A percentile compares a stretch with the other conserved stretches of the same genome.
Conservation (phyloP, 164 flowering plant species). For the Kingdonia uniflora region DNA sequence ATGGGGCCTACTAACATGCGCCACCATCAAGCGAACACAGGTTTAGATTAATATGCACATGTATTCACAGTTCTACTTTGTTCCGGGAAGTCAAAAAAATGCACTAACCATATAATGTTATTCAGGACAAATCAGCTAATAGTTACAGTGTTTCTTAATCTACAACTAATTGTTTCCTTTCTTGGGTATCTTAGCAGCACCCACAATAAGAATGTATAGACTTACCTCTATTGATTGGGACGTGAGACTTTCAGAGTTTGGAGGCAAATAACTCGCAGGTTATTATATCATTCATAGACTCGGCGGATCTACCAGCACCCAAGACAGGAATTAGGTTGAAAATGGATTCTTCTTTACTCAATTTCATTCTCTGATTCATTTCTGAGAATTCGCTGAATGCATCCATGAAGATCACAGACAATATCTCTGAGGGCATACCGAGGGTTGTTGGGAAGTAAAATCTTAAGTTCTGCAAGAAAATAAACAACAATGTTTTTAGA, state of each 20-base stretch:
- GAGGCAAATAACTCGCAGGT: slow-evolving; percentile 77
- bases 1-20: too few species aligned
- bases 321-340: slow-evolving; percentile 76
- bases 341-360: slow-evolving; percentile 25
- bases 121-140: too few species aligned
- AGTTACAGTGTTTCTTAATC: background rate
- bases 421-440: slow-evolving; percentile 18
- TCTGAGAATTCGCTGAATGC: slow-evolving; percentile 47
- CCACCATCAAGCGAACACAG: too few species aligned
- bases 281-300: slow-evolving; percentile 46
- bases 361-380: slow-evolving; percentile 18
- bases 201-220: background rate
- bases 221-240: background rate
- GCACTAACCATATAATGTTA: too few species aligned
- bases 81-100: too few species aligned
- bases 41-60: too few species aligned
- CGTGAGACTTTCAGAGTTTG: slow-evolving; percentile 10
- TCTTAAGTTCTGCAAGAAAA: slow-evolving; percentile 54
- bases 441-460: slow-evolving; percentile 49
- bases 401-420: slow-evolving; percentile 30
- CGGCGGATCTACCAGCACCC: slow-evolving; percentile 57
- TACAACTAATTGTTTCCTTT: background rate
- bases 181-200: slow-evolving; percentile 2
- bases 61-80: too few species aligned
- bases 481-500: slow-evolving; percentile 5